Percentiles rank a stretch among this genome's conserved stretches.
These are phyloP conservation scores for Prunus mume DNA, from an alignment of 306 rosid species.

Conservation along the genomic window DNA sequence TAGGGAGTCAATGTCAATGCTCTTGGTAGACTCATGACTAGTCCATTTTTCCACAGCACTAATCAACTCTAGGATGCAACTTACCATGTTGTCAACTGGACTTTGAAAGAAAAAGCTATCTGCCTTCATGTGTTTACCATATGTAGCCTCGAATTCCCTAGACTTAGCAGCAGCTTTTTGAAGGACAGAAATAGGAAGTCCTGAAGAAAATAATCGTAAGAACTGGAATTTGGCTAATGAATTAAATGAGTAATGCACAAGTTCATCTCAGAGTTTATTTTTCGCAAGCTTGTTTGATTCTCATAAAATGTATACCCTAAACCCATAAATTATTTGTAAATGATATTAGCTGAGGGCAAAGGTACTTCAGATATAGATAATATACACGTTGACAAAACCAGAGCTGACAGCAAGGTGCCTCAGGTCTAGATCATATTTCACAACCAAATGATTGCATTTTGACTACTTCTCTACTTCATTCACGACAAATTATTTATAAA, in stretches of 20 bases:
- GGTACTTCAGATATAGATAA: no score
- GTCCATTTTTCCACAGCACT: constrained; percentile 30
- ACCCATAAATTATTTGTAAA: neutral
- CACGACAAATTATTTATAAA: neutral
- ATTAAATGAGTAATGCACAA: neutral
- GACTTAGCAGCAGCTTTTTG: constrained; percentile 78
- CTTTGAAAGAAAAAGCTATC: constrained; percentile 27
- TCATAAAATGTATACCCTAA: neutral
- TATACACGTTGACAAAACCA: neutral
- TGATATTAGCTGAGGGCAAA: neutral
- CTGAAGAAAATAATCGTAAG: constrained; percentile 18
- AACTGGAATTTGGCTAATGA: neutral
- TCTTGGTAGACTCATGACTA: constrained; percentile 26
- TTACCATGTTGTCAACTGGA: constrained; percentile 37
- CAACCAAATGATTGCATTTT: neutral
- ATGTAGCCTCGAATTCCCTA: constrained; percentile 71
- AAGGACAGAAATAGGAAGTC: constrained; percentile 65
- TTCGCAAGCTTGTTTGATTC: neutral
- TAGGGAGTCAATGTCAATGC: constrained; percentile 30
- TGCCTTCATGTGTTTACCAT: constrained; percentile 45
- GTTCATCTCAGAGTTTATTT: neutral
- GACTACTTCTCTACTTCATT: neutral
- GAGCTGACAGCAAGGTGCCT: neutral
- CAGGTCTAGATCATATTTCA: neutral
- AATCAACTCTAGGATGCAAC: constrained; percentile 39